Evolutionary conservation across 192 early-diverging fungal genomes (phyloP), one percentile per base, ranked within the genome.

Genomic region (Coemansia sp.): DNA sequence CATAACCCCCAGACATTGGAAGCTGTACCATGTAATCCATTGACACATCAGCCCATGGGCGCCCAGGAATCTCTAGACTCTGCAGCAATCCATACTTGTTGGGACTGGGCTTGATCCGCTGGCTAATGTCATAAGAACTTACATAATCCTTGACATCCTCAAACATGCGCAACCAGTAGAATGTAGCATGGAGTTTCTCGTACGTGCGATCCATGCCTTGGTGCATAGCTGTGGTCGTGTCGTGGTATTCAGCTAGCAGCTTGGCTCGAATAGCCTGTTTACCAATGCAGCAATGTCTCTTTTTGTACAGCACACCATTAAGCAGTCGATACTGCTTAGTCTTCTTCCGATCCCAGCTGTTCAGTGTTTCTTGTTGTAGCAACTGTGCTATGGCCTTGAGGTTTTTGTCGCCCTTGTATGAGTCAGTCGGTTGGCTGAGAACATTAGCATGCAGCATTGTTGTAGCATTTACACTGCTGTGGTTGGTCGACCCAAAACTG

Each of bases 61-160:
- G 38, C 5, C 24, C 12, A 11, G 46, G 38, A 7, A 59, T 18
- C 20, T 25, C 25, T 5, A 59, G 58, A 5, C 25, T 20, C 25
- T 46, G 38, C 2, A 59, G 24, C 31, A 59, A 23, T 25, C 65
- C 57, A 44, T 67, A 66, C 15, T 57, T 8, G 6, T 58, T 38
- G 4, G 10, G 58, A 5, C n/a, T 11, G n/a, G 20, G 8, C 15
- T 59, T 42, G 17, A 46, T 18, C 3, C 26, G 21, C 38, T 59
- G 44, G 23, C 38, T 25, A 0, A 1, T 20, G 2, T 21, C 17
- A 23, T 20, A 42, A 24, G 23, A 38, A 2, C 6, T 9, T 2
- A 34, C 23, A 25, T 59, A 34, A 17, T 20, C 3, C 11, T 34
- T 42, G 2, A 59, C 24, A 4, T 47, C 21, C 23, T 5, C 40